A percentile compares a stretch with the other conserved stretches of the same genome.
phyloP scores from a whole-genome alignment of 2,329 filamentous ascomycete species.

The Xylariales sp. region DNA sequence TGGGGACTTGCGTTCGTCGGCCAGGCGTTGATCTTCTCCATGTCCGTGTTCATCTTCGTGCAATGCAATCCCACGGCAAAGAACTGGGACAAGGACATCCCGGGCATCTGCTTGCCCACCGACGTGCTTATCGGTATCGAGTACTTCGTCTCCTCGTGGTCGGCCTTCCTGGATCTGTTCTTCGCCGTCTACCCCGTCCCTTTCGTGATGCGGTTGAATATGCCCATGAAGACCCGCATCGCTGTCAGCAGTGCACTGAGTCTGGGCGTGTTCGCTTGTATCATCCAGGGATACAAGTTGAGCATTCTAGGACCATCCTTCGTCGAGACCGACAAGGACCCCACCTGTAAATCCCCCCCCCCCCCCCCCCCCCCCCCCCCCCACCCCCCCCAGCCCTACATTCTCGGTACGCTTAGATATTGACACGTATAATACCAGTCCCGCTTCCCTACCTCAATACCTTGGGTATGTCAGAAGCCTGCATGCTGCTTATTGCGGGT shows the following conservation, averaged over 20 bases:
- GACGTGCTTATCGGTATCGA: slow-evolving; percentile 3
- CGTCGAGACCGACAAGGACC: neutral
- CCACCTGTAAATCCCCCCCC: neutral
- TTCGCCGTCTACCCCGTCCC: slow-evolving; percentile 1
- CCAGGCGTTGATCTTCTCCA: slow-evolving; percentile 5
- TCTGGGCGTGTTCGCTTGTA: slow-evolving; percentile 2
- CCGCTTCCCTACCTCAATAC: slow-evolving; percentile 4
- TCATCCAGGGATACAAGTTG: slow-evolving; percentile 4
- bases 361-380: neutral
- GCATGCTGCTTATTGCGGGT: neutral
- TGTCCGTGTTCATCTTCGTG: slow-evolving; percentile 4
- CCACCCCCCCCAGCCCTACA: too few species aligned
- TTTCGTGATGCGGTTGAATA: slow-evolving; percentile 5
- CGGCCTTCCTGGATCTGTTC: neutral
- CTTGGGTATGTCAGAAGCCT: slow-evolving; percentile 1
- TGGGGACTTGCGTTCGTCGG: slow-evolving; percentile 3
- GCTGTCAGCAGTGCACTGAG: neutral
- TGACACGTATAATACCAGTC: neutral
- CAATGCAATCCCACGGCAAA: slow-evolving; percentile 4
- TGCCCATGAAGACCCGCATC: slow-evolving; percentile 1
- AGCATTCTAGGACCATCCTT: slow-evolving; percentile 2
- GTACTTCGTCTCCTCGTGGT: slow-evolving; percentile 5
- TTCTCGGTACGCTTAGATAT: too few species aligned
- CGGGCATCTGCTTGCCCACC: neutral
- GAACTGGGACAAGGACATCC: slow-evolving; percentile 1